Base-by-base conservation (phyloP, 1,284 basidiomycete species). In the Sanghuangporus weigelae region DNA sequence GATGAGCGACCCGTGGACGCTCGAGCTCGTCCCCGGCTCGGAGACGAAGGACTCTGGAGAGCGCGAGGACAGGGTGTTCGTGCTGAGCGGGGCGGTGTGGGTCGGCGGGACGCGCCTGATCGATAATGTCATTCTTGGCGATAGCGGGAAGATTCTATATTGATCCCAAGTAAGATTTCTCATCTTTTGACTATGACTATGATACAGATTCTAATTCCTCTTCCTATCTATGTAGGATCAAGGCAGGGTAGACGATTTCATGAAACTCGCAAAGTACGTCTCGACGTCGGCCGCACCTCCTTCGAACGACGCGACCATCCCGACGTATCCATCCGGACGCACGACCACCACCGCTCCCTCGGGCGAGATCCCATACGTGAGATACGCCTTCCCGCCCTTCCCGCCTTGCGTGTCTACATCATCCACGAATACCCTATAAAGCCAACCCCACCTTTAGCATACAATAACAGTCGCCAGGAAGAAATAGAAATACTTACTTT, bases 71-170 rank as follows among this genome's bases (percentile, higher is more conserved):
- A 46, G 44, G 16, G 79, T 89, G 1, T 86, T 90, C 36, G 85
- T 98, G 10, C 71, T 98, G 63, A 96, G 93, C 68, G 96, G 95
- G 1, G 96, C 95, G 14, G 74, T 97, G 67, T 92, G 90, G 84
- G 83, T 98, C 2, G 94, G 93, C 51, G 83, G 82, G 71, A 98
- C 95, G 40, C 81, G 96, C 68, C 73, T 99, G 70, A 98, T 99
- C 58, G 96, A 99, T 74, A 99, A 99, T 74, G 74, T 98, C 46
- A 77, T 96, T 49, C 75, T 96, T 1, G 93, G 90, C 0, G 78
- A 84, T 61, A 60, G 60, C n/a, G 60, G 64, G 53, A 67, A 58
- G 23, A 68, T 71, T 49, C 19, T 72, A 31, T 66, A 61, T 44
- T 69, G 48, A 51, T 26, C 14, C 19, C 23, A n/a, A 59, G 57